Conservation (phyloP, 192 early-diverging fungal species). For the Umbelopsis vinacea region DNA sequence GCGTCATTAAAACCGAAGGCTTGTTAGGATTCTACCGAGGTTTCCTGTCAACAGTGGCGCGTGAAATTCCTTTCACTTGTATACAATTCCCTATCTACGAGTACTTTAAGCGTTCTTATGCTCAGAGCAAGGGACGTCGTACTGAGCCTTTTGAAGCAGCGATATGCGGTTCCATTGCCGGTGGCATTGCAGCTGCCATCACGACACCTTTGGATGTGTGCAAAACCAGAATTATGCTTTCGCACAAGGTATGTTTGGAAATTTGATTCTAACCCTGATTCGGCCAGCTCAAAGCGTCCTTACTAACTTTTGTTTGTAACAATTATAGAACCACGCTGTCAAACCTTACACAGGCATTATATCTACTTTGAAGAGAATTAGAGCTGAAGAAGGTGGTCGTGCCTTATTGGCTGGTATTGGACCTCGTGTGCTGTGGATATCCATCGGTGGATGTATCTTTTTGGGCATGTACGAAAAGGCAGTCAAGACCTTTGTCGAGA, state of each 20-base stretch:
- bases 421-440: conserved; percentile 95
- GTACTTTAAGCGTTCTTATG: conserved; percentile 72
- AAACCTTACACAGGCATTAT: conserved; percentile 71
- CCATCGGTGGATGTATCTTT: conserved; percentile 93
- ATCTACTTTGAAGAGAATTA: conserved; percentile 74
- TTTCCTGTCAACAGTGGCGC: conserved; percentile 87
- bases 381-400: conserved; percentile 75
- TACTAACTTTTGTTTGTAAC: neutral
- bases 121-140: conserved; percentile 47
- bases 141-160: conserved; percentile 83
- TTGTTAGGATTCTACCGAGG: conserved; percentile 91
- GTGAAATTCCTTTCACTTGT: conserved; percentile 97
- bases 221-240: conserved; percentile 97
- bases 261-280: too few species aligned
- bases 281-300: neutral
- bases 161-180: conserved; percentile 85
- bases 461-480: conserved; percentile 93
- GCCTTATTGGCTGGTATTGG: conserved; percentile 89
- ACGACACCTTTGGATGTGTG: conserved; percentile 97
- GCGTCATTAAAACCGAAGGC: conserved; percentile 73
- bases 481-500: conserved; percentile 40
- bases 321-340: conserved; percentile 41
- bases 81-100: conserved; percentile 98
- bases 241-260: conserved; percentile 67
- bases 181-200: conserved; percentile 85